Evolutionary conservation across 176 grass and related monocot genomes (phyloP).

Genomic region (Alloteropsis semialata): DNA sequence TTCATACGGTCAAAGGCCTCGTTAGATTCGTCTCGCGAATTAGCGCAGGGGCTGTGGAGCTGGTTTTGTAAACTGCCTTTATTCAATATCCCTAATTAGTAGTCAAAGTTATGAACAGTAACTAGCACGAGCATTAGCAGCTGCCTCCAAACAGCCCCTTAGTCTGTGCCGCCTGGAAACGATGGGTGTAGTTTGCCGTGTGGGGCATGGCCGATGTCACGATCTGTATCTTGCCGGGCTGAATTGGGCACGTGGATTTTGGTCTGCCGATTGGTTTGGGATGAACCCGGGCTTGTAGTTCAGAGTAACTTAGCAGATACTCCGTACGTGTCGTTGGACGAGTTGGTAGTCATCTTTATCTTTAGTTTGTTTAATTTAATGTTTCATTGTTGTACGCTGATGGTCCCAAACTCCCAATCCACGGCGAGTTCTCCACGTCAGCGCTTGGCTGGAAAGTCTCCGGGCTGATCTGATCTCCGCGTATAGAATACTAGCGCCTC

Average conservation of each 20-base stretch:
- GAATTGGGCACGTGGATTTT: neutral
- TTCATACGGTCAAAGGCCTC: no score
- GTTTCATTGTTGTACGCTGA: no score
- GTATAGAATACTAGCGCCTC: neutral
- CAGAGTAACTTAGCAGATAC: neutral
- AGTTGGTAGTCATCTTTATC: no score
- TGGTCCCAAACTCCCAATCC: slow-evolving; percentile 3
- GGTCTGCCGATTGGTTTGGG: neutral
- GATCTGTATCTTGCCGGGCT: neutral
- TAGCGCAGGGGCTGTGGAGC: no score
- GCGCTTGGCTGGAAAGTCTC: slow-evolving; percentile 6
- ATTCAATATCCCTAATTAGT: no score
- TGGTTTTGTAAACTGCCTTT: no score
- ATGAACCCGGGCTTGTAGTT: neutral
- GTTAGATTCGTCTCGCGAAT: no score
- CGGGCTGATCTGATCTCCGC: neutral
- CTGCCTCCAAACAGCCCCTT: no score
- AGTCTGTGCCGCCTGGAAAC: neutral
- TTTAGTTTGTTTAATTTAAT: no score
- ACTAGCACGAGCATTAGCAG: no score
- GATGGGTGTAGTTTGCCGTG: neutral
- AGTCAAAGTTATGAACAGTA: no score
- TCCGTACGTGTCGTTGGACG: neutral
- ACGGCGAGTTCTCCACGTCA: slow-evolving; percentile 14
- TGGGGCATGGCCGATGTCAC: neutral